These are phyloP conservation scores for Pisolithus orientalis DNA, from an alignment of 768 basidiomycete species.

Conservation along the genomic window DNA sequence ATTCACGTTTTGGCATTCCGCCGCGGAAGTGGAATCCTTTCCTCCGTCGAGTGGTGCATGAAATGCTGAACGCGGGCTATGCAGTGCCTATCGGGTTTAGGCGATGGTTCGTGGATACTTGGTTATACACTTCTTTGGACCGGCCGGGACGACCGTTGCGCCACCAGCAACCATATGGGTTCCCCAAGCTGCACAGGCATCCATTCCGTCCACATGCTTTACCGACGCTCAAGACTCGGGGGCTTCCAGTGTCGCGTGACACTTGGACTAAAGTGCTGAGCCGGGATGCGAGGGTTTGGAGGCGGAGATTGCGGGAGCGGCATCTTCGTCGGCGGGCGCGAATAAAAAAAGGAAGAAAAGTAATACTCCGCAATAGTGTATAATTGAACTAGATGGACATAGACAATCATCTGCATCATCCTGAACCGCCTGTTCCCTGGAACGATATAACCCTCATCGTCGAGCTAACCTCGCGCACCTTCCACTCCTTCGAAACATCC, in stretches of 20 bases:
- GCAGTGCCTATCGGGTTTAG: slow-evolving; percentile 35
- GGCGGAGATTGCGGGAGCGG: slow-evolving; percentile 5
- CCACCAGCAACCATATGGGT: slow-evolving; percentile 24
- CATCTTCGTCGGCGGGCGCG: not conserved
- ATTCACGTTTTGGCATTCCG: slow-evolving; percentile 21
- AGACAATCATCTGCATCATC: slow-evolving; percentile 7
- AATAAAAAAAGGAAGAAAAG: slow-evolving; percentile 17
- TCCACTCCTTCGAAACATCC: slow-evolving; percentile 53
- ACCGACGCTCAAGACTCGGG: slow-evolving; percentile 25
- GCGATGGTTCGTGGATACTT: slow-evolving; percentile 34
- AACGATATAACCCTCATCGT: slow-evolving; percentile 39
- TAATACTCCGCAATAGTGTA: slow-evolving; percentile 17
- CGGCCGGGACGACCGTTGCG: slow-evolving; percentile 2
- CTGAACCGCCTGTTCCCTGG: slow-evolving; percentile 25
- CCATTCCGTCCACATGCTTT: slow-evolving; percentile 21
- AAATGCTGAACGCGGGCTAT: slow-evolving; percentile 35
- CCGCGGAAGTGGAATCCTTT: slow-evolving; percentile 26
- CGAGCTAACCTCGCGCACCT: slow-evolving; percentile 33
- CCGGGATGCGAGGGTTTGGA: slow-evolving; percentile 13
- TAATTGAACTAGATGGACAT: slow-evolving; percentile 14
- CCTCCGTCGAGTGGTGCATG: slow-evolving; percentile 32
- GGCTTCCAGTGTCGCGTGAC: slow-evolving; percentile 26
- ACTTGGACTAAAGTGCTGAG: slow-evolving; percentile 18
- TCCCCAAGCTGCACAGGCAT: slow-evolving; percentile 11
- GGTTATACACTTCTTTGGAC: slow-evolving; percentile 17